These are phyloP conservation scores for Ajuga chamaepitys DNA, from an alignment of 257 asterid genomes.

Conservation along the genomic window DNA sequence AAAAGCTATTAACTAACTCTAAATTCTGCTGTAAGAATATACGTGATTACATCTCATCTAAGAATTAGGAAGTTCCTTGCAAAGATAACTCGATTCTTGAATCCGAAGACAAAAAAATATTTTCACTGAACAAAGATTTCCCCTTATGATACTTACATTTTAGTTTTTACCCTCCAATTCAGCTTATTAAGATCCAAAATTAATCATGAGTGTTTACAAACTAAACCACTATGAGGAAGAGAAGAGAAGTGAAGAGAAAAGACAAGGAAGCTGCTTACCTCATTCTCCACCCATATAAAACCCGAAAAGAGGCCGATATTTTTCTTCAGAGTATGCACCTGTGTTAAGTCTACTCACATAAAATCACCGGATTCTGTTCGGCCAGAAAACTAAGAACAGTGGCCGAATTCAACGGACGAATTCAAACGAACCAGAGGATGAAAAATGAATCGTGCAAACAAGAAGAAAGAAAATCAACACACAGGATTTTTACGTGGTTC, in stretches of 20 bases:
- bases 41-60: not conserved
- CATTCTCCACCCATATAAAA: conserved; percentile 70
- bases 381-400: too few relatives aligned
- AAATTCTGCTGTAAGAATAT: not conserved
- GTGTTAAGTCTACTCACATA: conserved; percentile 20
- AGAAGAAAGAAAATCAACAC: too few relatives aligned
- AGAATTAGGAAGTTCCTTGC: not conserved
- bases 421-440: too few relatives aligned
- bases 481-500: too few relatives aligned
- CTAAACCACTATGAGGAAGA: not conserved
- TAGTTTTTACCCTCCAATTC: not conserved
- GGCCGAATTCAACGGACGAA: too few relatives aligned
- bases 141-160: not conserved
- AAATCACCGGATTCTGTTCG: too few relatives aligned
- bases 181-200: not conserved
- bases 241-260: not conserved
- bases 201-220: not conserved
- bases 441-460: too few relatives aligned
- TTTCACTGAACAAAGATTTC: not conserved
- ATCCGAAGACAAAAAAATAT: not conserved
- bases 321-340: conserved; percentile 73
- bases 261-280: conserved; percentile 34
- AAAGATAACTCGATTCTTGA: not conserved
- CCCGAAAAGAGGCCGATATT: conserved; percentile 89
- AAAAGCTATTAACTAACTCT: not conserved